Conservation (phyloP, 257 asterid genomes). For the Salvia hispanica region DNA sequence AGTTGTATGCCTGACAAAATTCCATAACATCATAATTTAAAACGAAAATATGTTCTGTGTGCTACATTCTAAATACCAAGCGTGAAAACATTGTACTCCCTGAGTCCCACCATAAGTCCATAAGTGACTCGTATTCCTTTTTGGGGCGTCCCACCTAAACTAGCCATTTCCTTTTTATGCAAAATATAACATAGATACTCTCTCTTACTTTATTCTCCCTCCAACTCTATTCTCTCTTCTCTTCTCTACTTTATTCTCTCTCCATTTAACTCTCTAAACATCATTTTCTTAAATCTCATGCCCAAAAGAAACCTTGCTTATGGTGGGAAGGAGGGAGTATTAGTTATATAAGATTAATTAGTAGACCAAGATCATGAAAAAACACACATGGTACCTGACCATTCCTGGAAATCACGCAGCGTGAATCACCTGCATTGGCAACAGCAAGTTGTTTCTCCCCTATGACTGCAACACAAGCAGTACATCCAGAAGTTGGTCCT, state of each 20-base stretch:
- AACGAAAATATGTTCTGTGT: not conserved
- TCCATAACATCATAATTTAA: conserved; percentile 8
- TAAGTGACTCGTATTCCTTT: too few relatives aligned
- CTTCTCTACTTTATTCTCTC: too few relatives aligned
- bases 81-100: not conserved
- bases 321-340: not conserved
- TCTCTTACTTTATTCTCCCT: too few relatives aligned
- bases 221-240: too few relatives aligned
- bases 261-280: too few relatives aligned
- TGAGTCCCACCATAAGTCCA: too few relatives aligned
- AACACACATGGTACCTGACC: conserved; percentile 66
- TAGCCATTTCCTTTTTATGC: too few relatives aligned
- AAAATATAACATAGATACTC: too few relatives aligned
- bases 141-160: too few relatives aligned
- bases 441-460: conserved; percentile 77
- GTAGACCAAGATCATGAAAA: conserved; percentile 11
- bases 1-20: conserved; percentile 75
- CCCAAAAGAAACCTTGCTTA: too few relatives aligned
- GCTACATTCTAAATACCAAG: not conserved
- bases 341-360: conserved; percentile 2
- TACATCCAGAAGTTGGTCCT: conserved; percentile 95
- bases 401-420: conserved; percentile 94
- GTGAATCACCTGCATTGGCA: conserved; percentile 99
- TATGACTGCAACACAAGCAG: conserved; percentile 90
- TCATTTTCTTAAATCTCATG: too few relatives aligned